Conservation (phyloP, 2,329 filamentous ascomycete species). For the Dryadomyces quercus-mongolicae region DNA sequence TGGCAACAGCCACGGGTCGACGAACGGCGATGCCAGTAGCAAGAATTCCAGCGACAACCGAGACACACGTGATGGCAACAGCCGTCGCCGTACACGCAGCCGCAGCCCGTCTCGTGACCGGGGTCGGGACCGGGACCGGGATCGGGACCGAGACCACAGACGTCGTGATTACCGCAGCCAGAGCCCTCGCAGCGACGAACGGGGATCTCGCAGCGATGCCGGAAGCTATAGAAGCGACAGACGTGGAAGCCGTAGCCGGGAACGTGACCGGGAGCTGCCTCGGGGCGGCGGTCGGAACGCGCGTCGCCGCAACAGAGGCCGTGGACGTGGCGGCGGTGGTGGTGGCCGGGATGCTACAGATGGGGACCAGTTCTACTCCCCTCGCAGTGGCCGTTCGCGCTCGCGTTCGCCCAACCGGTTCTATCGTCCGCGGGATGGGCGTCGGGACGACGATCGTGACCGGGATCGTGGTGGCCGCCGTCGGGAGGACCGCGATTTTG, state of each 20-base stretch:
- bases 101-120: conserved; percentile 24
- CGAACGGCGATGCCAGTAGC: conserved; percentile 10
- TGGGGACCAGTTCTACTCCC: background rate
- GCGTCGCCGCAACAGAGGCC: conserved; percentile 40
- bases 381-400: conserved; percentile 53
- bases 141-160: conserved; percentile 15
- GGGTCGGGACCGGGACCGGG: conserved; percentile 11
- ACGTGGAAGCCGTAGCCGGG: conserved; percentile 67
- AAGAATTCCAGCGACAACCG: background rate
- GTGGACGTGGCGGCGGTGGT: background rate
- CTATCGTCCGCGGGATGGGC: conserved; percentile 40
- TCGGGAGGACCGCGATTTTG: background rate
- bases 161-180: conserved; percentile 42
- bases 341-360: conserved; percentile 21
- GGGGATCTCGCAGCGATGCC: conserved; percentile 59
- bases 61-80: conserved; percentile 7
- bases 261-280: conserved; percentile 42
- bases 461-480: conserved; percentile 1
- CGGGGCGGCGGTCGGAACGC: conserved; percentile 41
- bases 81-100: background rate
- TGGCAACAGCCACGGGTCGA: conserved; percentile 1
- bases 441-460: conserved; percentile 25
- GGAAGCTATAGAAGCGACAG: conserved; percentile 73
- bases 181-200: conserved; percentile 25
- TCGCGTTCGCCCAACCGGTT: conserved; percentile 59